Base-by-base conservation (phyloP, 495 filamentous ascomycete species). In the Neurospora cerealis region DNA sequence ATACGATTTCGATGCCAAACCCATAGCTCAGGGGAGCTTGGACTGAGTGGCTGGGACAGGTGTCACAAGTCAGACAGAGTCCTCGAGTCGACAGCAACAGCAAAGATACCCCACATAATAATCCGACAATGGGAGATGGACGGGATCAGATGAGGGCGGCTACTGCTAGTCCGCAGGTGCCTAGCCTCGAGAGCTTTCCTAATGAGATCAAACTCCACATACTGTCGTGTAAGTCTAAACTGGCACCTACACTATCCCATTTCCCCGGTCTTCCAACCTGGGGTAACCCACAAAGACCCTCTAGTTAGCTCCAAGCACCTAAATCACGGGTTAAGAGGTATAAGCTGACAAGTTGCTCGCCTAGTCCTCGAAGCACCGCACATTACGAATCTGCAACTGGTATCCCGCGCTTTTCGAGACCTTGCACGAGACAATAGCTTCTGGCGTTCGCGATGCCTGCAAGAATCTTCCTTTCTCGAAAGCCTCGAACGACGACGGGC, bases 131-230 rank as follows among this genome's bases (percentile, higher is more conserved):
- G 54, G 54, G 28, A 66, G 28, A 34, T 66, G 54, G 28, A 34
- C 54, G 15, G 34, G 13, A 34, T 66, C 54, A 66, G 54, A 34
- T 66, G 28, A 66, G 6, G 54, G 54, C 54, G 54, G 54, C 54
- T 36, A 66, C 54, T 66, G 54, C 54, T 66, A 34, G 41, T 37
- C 42, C 48, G 71, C 74, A 70, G 39, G 79, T 75, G 78, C 73
- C 77, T 71, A 74, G 73, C 48, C 76, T 86, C 13, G 85, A 90
- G 72, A 86, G 79, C 46, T 87, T 96, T 40, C 93, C 93, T n/a
- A 87, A 88, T 78, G 93, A 96, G 83, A 88, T 95, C 72, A 80
- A 94, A 66, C 86, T 93, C 75, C 90, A 93, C 78, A 92, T 95
- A 74, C 81, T 91, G 73, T 88, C 90, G 69, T 92, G 91, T 94